Conservation (phyloP, 208 protist genomes). For the Trypanosoma avium region DNA sequence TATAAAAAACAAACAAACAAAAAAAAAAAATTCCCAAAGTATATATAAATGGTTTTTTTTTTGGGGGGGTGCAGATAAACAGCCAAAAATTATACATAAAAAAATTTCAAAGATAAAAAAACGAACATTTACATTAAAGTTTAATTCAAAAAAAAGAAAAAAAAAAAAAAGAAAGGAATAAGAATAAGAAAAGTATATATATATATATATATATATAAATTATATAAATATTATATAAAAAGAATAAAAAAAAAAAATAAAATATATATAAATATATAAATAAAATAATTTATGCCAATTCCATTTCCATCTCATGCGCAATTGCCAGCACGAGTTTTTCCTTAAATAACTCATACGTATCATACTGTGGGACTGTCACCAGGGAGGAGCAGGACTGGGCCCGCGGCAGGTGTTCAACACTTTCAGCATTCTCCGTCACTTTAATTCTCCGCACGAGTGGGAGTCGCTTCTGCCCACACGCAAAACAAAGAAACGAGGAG, state of each 20-base stretch:
- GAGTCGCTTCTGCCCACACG: constrained; percentile 79
- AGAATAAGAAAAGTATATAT: constrained; percentile 2
- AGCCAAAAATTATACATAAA: no score
- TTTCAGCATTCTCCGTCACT: constrained; percentile 78
- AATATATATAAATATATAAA: constrained; percentile 4
- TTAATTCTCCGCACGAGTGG: constrained; percentile 76
- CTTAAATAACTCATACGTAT: constrained; percentile 70
- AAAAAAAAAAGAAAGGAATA: not conserved
- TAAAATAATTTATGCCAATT: constrained; percentile 58
- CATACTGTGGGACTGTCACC: constrained; percentile 82
- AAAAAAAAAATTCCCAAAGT: no score
- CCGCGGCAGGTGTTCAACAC: constrained; percentile 76
- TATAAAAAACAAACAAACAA: not conserved
- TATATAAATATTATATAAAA: not conserved
- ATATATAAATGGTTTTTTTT: no score
- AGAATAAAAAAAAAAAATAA: constrained; percentile 15
- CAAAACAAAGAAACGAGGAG: constrained; percentile 85
- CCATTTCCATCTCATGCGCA: constrained; percentile 89
- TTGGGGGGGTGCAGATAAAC: no score
- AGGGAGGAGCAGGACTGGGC: constrained; percentile 91
- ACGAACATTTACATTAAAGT: no score
- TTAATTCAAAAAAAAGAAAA: constrained; percentile 9
- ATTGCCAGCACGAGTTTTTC: constrained; percentile 79
- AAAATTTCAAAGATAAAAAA: no score
- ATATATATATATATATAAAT: constrained; percentile 9